Percentiles rank a stretch among this genome's conserved stretches.
Evolutionary conservation across 2,329 filamentous ascomycete genomes (phyloP).

Genomic region (Aspergillus calidoustus): DNA sequence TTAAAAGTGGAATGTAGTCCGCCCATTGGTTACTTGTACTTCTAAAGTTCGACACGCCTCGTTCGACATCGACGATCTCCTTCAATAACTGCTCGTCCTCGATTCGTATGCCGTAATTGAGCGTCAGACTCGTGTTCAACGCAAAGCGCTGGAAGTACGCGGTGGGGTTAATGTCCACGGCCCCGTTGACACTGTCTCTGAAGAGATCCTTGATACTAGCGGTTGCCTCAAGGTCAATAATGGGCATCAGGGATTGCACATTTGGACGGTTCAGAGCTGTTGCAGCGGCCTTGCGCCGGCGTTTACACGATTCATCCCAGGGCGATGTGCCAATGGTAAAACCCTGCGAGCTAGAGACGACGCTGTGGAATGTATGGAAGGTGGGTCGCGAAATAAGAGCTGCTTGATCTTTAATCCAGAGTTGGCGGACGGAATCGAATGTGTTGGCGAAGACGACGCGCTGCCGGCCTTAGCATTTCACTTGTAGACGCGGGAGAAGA

Average conservation of each 20-base stretch:
- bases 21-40: conserved; percentile 84
- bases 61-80: conserved; percentile 77
- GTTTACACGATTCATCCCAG: conserved; percentile 81
- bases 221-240: conserved; percentile 76
- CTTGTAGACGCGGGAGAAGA: background rate
- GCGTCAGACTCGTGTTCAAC: conserved; percentile 74
- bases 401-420: conserved; percentile 81
- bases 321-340: conserved; percentile 84
- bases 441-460: conserved; percentile 78
- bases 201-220: conserved; percentile 74
- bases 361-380: conserved; percentile 80
- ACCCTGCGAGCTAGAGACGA: conserved; percentile 75
- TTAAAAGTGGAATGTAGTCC: conserved; percentile 78
- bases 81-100: conserved; percentile 70
- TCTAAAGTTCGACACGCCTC: conserved; percentile 74
- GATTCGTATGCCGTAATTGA: conserved; percentile 81
- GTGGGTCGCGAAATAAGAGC: conserved; percentile 76
- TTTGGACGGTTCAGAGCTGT: conserved; percentile 78
- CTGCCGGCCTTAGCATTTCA: conserved; percentile 35
- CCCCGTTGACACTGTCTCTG: conserved; percentile 65
- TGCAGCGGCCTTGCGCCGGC: conserved; percentile 75
- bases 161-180: conserved; percentile 69
- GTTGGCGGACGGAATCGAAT: conserved; percentile 71
- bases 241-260: conserved; percentile 78
- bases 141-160: conserved; percentile 77